Base-by-base conservation (phyloP, 495 filamentous ascomycete genomes). In the Penicillium goetzii region DNA sequence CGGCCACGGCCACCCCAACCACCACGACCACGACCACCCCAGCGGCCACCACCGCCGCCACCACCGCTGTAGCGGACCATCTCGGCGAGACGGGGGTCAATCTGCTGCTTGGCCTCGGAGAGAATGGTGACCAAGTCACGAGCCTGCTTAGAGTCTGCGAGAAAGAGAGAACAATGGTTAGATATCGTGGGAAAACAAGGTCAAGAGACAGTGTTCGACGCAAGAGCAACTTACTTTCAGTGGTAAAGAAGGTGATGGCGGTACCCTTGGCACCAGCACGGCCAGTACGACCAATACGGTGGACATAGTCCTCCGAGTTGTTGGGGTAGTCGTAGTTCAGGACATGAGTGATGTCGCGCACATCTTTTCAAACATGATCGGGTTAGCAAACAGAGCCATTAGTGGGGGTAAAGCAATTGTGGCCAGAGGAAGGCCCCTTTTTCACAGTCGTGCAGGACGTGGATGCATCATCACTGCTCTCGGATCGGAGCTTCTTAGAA, bases 321-420 rank as follows among this genome's bases (percentile, higher is more conserved):
- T 98, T 97, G 76, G 95, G 95, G 78, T 97, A 97, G 80, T 99
- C 95, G 90, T 97, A 98, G 89, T 99, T 99, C 81, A 99, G 85
- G 82, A 99, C 95, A 83, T 99, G 95, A 79, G 94, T 97, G 81
- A 99, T 99, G 85, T 99, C 94, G 80, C 93, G 93, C 85, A 99
- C 95, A 89, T 99, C 95, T 99, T 97, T 99, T 97, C 50, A 88
- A 57, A 78, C 67, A 71, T 61, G 66, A 76, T 70, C 78, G 85
- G 81, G 92, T 97, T 97, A 98, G 94, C 92, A 78, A 76, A 80
- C 7, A 73, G 75, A 76, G 73, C 67, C 72, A 75, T 77, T 78
- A 77, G 75, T 77, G 49, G 60, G 60, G 59, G 36, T 70, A 72
- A 78, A 72, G 80, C 70, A 77, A 81, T 80, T 75, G 77, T 81